phyloP scores from a whole-genome alignment of 768 basidiomycete species.

The Suillus bovinus region DNA sequence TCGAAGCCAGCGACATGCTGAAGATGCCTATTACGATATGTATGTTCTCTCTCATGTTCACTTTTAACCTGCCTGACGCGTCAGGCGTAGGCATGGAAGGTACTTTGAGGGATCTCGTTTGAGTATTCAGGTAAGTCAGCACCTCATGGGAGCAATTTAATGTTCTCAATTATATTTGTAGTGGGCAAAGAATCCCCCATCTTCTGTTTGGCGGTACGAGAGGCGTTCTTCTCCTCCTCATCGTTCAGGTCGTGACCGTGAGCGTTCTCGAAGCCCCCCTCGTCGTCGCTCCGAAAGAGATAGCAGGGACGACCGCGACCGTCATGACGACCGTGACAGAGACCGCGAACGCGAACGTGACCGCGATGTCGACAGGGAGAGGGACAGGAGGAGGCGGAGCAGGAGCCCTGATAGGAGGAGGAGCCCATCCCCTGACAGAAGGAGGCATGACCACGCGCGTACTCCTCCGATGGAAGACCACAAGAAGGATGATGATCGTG shows the following conservation, averaged over 20 bases:
- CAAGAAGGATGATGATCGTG: slow-evolving; percentile 49
- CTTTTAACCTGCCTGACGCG: slow-evolving; percentile 13
- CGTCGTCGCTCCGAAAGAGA: slow-evolving; percentile 42
- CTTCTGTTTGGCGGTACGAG: slow-evolving; percentile 79
- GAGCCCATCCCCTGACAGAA: slow-evolving; percentile 45
- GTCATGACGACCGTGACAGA: slow-evolving; percentile 30
- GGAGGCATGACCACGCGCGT: slow-evolving; percentile 49
- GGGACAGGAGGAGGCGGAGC: slow-evolving; percentile 51
- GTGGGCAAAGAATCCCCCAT: slow-evolving; percentile 86
- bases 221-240: slow-evolving; percentile 49
- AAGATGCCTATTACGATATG: slow-evolving; percentile 86
- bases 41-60: slow-evolving; percentile 36
- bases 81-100: slow-evolving; percentile 63
- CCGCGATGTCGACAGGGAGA: slow-evolving; percentile 39
- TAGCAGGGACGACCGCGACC: slow-evolving; percentile 40
- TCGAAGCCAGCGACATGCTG: slow-evolving; percentile 55
- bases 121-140: slow-evolving; percentile 65
- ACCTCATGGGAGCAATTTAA: no score
- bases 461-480: slow-evolving; percentile 48
- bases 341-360: slow-evolving; percentile 35
- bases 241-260: slow-evolving; percentile 39
- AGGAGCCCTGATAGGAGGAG: slow-evolving; percentile 48
- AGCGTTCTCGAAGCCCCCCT: slow-evolving; percentile 52
- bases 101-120: slow-evolving; percentile 73
- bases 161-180: slow-evolving; percentile 23